phyloP scores from a whole-genome alignment of 352 stramenopile species.

The Globisporangium echinulatum region DNA sequence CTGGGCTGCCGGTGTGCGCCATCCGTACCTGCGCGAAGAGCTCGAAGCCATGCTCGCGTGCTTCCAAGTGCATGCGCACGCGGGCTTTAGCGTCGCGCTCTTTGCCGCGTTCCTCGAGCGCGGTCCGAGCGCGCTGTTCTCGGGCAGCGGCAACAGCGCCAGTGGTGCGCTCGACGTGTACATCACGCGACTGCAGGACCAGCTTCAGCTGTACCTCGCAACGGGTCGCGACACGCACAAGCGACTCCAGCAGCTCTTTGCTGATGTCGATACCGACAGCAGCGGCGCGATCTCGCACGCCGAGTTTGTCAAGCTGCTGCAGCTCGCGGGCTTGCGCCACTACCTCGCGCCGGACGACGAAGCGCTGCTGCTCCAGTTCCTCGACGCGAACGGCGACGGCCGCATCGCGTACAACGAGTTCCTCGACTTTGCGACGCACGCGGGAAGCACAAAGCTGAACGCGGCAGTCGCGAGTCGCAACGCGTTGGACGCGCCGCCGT shows the following conservation, averaged over 20 bases:
- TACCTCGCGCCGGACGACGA: conserved; percentile 64
- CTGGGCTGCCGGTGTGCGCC: conserved; percentile 49
- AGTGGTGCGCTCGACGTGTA: conserved; percentile 44
- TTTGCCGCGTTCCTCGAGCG: conserved; percentile 51
- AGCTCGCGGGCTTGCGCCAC: conserved; percentile 50
- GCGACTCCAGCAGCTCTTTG: conserved; percentile 40
- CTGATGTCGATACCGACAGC: conserved; percentile 43
- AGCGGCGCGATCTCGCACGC: conserved; percentile 50
- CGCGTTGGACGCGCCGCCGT: conserved; percentile 4
- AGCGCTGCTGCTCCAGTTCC: conserved; percentile 53
- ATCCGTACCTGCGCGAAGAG: conserved; percentile 68
- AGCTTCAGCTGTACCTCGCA: conserved; percentile 48
- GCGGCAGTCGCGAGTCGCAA: neutral
- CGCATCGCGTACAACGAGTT: conserved; percentile 62
- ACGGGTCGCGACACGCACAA: conserved; percentile 46
- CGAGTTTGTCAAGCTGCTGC: conserved; percentile 64
- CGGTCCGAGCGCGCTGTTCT: conserved; percentile 42
- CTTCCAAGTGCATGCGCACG: conserved; percentile 34
- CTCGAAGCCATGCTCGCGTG: conserved; percentile 50
- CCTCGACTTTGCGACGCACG: conserved; percentile 50
- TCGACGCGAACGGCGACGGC: conserved; percentile 59
- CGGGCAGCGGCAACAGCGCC: conserved; percentile 18
- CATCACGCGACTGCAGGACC: conserved; percentile 46
- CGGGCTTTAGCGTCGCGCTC: conserved; percentile 40
- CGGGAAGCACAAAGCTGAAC: conserved; percentile 29